phyloP scores from a whole-genome alignment of 164 flowering plant species.

The Pachysandra terminalis region DNA sequence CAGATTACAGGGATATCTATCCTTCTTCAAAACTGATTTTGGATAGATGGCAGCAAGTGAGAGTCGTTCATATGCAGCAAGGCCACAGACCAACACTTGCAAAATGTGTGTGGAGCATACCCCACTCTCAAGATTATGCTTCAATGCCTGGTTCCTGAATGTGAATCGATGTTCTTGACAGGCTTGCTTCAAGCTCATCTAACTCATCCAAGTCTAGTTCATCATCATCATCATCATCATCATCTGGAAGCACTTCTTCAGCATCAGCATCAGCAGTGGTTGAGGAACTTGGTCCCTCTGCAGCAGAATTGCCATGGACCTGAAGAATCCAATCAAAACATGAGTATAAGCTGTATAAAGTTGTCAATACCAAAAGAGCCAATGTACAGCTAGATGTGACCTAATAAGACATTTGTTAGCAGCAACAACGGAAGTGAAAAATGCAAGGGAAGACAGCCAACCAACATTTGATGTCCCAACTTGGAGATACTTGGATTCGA shows the following conservation, averaged over 20 bases:
- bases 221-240: slow-evolving; percentile 63
- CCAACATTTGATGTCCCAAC: too few species aligned
- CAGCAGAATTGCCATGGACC: slow-evolving; percentile 38
- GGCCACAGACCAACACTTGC: neutral
- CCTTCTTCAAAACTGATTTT: neutral
- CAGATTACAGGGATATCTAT: neutral
- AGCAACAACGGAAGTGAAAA: too few species aligned
- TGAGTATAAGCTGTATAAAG: neutral
- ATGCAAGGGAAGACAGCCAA: too few species aligned
- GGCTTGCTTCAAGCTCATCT: slow-evolving; percentile 81
- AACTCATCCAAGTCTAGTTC: slow-evolving; percentile 82
- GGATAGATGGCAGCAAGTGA: neutral
- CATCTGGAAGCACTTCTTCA: slow-evolving; percentile 32
- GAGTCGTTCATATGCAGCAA: neutral
- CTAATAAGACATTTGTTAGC: neutral
- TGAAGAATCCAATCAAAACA: slow-evolving; percentile 19
- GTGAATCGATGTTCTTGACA: slow-evolving; percentile 66
- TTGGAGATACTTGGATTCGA: too few species aligned
- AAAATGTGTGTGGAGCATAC: neutral
- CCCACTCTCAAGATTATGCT: slow-evolving; percentile 12
- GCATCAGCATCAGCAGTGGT: slow-evolving; percentile 31
- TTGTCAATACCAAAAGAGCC: neutral
- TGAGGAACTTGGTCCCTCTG: slow-evolving; percentile 61
- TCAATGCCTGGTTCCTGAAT: slow-evolving; percentile 48
- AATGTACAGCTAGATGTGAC: neutral